Evolutionary conservation across 1,284 basidiomycete genomes (phyloP).

Genomic region (Sanguinoderma infundibulare): DNA sequence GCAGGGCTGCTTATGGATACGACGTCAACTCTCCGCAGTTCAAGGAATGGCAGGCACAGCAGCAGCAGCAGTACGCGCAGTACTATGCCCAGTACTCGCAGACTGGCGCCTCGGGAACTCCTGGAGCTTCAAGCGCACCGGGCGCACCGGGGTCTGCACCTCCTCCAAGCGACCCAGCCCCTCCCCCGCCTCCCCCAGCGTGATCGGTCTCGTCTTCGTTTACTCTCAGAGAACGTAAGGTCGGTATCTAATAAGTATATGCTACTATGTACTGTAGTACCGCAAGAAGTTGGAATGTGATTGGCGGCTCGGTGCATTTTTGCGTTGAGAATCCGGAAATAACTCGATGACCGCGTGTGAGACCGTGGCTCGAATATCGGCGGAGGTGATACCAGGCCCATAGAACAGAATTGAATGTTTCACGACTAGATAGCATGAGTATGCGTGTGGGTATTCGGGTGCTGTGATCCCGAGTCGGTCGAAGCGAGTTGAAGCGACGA

Average conservation of each 20-base stretch:
- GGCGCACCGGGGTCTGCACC: slow-evolving; percentile 35
- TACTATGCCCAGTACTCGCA: slow-evolving; percentile 57
- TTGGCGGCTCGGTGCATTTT: slow-evolving; percentile 2
- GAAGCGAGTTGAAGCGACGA: not conserved
- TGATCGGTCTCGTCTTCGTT: slow-evolving; percentile 17
- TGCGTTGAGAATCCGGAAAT: not conserved
- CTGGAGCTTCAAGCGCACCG: slow-evolving; percentile 25
- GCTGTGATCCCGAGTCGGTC: not conserved
- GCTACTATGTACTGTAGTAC: slow-evolving; percentile 28
- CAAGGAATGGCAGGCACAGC: slow-evolving; percentile 76
- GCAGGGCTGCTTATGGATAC: slow-evolving; percentile 87
- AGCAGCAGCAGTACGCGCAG: slow-evolving; percentile 73
- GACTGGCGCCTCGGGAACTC: slow-evolving; percentile 20
- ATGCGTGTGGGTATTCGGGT: not conserved
- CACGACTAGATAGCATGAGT: not conserved
- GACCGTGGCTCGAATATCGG: not conserved
- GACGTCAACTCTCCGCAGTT: slow-evolving; percentile 84
- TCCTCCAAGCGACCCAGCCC: slow-evolving; percentile 44
- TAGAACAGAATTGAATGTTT: not conserved
- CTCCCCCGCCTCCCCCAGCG: slow-evolving; percentile 40
- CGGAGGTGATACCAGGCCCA: not conserved
- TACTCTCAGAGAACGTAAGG: slow-evolving; percentile 15
- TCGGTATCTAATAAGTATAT: slow-evolving; percentile 30
- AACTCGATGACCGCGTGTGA: not conserved
- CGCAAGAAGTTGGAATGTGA: slow-evolving; percentile 11